A percentile compares a stretch with the other conserved stretches of the same genome.
These are phyloP conservation scores for Aspergillus fructus DNA, from an alignment of 2,329 filamentous ascomycete species.

Conservation along the genomic window DNA sequence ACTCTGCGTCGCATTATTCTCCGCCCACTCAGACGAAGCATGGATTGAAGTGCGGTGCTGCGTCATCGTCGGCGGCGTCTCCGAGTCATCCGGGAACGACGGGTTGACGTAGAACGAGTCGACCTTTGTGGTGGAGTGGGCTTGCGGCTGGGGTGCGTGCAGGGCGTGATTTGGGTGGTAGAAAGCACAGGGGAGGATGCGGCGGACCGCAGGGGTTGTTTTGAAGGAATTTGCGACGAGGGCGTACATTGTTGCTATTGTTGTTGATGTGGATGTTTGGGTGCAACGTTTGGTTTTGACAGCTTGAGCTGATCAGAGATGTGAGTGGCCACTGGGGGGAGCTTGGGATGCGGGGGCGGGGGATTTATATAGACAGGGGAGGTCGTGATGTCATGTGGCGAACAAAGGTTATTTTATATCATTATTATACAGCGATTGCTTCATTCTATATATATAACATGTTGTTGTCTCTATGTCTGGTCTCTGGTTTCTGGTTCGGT, in stretches of 20 bases:
- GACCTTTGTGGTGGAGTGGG: conserved; percentile 5
- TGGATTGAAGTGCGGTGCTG: neutral
- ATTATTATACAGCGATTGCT: conserved; percentile 1
- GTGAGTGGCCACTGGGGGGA: neutral
- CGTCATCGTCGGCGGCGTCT: conserved; percentile 1
- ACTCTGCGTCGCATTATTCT: conserved; percentile 8
- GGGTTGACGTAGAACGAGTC: conserved; percentile 12
- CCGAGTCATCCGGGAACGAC: conserved; percentile 9
- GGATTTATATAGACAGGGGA: neutral
- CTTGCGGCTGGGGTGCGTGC: neutral
- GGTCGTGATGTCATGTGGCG: conserved; percentile 12
- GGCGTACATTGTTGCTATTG: conserved; percentile 1
- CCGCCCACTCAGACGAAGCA: conserved; percentile 4
- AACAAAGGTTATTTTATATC: neutral
- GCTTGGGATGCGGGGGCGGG: neutral
- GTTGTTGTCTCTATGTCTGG: neutral
- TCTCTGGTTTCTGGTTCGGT: neutral
- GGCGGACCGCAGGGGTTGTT: neutral
- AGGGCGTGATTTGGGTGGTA: conserved; percentile 7
- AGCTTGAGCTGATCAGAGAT: neutral
- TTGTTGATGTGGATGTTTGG: neutral
- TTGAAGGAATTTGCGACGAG: conserved; percentile 7
- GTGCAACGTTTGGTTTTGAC: neutral
- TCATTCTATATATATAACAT: neutral
- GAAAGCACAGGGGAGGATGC: conserved; percentile 5